These are phyloP conservation scores for Trypanosoma platydactyli DNA, from an alignment of 208 protist genomes.

Conservation along the genomic window DNA sequence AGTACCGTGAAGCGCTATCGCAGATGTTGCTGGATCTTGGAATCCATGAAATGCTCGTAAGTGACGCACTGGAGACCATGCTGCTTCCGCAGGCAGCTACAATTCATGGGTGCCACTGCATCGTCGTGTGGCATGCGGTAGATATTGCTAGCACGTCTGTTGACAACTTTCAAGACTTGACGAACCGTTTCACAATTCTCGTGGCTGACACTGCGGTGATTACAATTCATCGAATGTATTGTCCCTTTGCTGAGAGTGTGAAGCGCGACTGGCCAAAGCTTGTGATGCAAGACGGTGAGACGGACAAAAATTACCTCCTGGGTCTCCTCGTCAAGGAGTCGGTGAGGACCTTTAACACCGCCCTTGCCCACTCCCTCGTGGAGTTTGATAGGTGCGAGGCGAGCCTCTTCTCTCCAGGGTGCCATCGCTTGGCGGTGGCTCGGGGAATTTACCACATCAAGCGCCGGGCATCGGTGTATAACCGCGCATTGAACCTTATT, in stretches of 20 bases:
- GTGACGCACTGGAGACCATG: conserved; percentile 59
- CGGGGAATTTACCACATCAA: conserved; percentile 85
- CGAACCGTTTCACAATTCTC: conserved; percentile 74
- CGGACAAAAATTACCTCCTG: conserved; percentile 30
- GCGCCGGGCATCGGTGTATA: conserved; percentile 73
- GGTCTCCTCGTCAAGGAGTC: conserved; percentile 73
- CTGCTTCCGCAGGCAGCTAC: conserved; percentile 74
- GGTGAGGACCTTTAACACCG: conserved; percentile 56
- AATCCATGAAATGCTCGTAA: conserved; percentile 53
- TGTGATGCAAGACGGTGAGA: neutral
- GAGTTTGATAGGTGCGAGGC: conserved; percentile 80
- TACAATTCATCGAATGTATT: conserved; percentile 76
- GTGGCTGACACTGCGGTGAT: conserved; percentile 39
- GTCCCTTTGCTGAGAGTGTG: conserved; percentile 64
- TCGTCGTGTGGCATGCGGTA: conserved; percentile 74
- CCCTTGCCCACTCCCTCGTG: conserved; percentile 61
- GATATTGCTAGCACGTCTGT: conserved; percentile 38
- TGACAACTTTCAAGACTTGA: conserved; percentile 75
- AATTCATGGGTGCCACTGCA: conserved; percentile 43
- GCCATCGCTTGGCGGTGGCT: conserved; percentile 51
- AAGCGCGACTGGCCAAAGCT: conserved; percentile 47
- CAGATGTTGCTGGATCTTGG: conserved; percentile 53
- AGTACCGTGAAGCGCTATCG: conserved; percentile 58
- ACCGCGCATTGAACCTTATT: conserved; percentile 60
- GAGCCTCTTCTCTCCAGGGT: conserved; percentile 50